These are phyloP conservation scores for Borovskyia barvae DNA, from an alignment of 208 protist genomes.

Conservation along the genomic window DNA sequence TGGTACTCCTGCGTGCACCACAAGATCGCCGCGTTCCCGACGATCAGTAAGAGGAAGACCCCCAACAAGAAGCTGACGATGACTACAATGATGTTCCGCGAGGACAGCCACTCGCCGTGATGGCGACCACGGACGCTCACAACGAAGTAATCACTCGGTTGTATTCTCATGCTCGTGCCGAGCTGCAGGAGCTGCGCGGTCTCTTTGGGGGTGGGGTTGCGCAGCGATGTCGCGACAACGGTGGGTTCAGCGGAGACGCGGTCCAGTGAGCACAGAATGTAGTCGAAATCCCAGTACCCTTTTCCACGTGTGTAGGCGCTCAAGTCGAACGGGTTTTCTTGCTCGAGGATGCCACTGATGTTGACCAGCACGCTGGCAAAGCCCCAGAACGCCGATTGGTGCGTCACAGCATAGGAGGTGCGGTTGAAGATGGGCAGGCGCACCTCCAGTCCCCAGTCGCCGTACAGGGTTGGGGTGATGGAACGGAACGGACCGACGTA, in stretches of 20 bases:
- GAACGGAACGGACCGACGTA: conserved; percentile 31
- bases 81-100: conserved; percentile 30
- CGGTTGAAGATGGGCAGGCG: conserved; percentile 50
- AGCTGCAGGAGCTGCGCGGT: background rate
- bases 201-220: conserved; percentile 3
- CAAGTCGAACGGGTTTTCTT: conserved; percentile 5
- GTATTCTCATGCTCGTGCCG: conserved; percentile 5
- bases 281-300: too few species aligned
- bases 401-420: background rate
- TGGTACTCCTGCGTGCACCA: conserved; percentile 55
- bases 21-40: conserved; percentile 30
- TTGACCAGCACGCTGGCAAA: conserved; percentile 43
- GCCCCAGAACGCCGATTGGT: conserved; percentile 63
- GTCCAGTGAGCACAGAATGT: conserved; percentile 30
- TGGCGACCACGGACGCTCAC: conserved; percentile 12
- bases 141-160: too few species aligned
- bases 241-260: too few species aligned
- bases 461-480: conserved; percentile 1
- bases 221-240: conserved; percentile 23
- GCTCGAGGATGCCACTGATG: conserved; percentile 33
- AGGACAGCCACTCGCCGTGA: conserved; percentile 7
- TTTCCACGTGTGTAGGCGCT: too few species aligned
- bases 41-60: conserved; percentile 22
- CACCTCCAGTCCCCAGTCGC: conserved; percentile 39
- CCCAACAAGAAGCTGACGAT: conserved; percentile 29